Percentiles rank a stretch among this genome's conserved stretches.
Evolutionary conservation across 139 green algal species (phyloP).

Genomic region (Microglena sp.): DNA sequence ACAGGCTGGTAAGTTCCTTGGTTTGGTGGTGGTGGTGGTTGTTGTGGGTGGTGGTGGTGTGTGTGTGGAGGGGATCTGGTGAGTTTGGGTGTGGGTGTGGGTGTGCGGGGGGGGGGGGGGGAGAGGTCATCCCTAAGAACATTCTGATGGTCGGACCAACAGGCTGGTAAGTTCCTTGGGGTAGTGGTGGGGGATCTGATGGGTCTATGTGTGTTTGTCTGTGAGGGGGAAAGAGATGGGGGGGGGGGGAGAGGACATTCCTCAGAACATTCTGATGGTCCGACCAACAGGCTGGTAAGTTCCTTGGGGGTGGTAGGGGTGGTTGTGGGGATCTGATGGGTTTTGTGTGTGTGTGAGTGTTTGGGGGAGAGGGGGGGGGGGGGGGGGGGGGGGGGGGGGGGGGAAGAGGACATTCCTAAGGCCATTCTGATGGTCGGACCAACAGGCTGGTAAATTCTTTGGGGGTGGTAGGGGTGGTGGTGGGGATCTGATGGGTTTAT

Average conservation of each 20-base stretch:
- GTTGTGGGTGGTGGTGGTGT: no score
- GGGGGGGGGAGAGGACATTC: constrained; percentile 67
- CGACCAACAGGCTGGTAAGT: constrained; percentile 11
- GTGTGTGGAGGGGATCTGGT: no score
- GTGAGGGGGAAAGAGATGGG: background rate
- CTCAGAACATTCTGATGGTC: constrained; percentile 79
- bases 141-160: no score
- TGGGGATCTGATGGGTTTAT: no score
- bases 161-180: no score
- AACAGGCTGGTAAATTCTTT: constrained; percentile 37
- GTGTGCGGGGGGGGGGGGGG: no score
- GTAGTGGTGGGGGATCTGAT: background rate
- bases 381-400: background rate
- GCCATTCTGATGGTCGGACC: constrained; percentile 62
- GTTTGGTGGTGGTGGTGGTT: no score
- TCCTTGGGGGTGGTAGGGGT: constrained; percentile 86
- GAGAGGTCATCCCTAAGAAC: no score
- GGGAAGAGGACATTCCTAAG: constrained; percentile 84
- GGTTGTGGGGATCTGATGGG: no score
- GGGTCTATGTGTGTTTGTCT: background rate
- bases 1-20: no score
- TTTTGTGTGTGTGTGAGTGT: constrained; percentile 5
- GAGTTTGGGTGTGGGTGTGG: no score
- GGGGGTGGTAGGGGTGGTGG: no score
- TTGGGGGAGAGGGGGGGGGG: background rate